Conservation (phyloP, 1,139 yeast genomes). For the Cylindricascospora bacillispora region DNA sequence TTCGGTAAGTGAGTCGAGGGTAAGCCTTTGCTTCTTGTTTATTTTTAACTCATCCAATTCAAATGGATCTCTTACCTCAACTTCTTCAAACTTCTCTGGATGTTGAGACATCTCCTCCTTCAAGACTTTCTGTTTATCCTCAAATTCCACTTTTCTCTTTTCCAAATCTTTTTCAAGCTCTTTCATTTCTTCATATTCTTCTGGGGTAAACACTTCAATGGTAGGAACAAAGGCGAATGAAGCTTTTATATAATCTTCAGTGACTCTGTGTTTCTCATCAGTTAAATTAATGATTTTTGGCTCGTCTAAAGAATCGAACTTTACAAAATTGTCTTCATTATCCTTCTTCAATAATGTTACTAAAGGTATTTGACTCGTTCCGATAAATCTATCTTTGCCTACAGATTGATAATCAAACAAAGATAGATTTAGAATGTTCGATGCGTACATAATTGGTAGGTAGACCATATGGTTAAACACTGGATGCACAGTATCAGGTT, state of each 20-base stretch:
- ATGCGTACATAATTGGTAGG: conserved; percentile 49
- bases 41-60: conserved; percentile 27
- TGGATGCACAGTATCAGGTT: conserved; percentile 46
- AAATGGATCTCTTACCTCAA: conserved; percentile 38
- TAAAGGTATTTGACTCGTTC: conserved; percentile 41
- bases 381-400: conserved; percentile 52
- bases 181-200: conserved; percentile 38
- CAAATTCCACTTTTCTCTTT: conserved; percentile 30
- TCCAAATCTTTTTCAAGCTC: conserved; percentile 30
- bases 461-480: conserved; percentile 44
- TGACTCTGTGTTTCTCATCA: conserved; percentile 29
- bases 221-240: conserved; percentile 54
- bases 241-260: conserved; percentile 40
- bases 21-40: conserved; percentile 33
- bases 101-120: conserved; percentile 40
- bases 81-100: conserved; percentile 53
- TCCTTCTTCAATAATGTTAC: conserved; percentile 39
- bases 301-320: conserved; percentile 25
- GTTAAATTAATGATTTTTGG: conserved; percentile 34
- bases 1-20: conserved; percentile 40
- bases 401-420: conserved; percentile 55
- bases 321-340: conserved; percentile 32
- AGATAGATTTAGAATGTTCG: conserved; percentile 45
- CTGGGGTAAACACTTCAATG: conserved; percentile 46
- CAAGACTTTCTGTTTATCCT: conserved; percentile 30